These are phyloP conservation scores for Sorghum bicolor DNA, from an alignment of 176 grass and related monocot genomes.

Conservation along the genomic window DNA sequence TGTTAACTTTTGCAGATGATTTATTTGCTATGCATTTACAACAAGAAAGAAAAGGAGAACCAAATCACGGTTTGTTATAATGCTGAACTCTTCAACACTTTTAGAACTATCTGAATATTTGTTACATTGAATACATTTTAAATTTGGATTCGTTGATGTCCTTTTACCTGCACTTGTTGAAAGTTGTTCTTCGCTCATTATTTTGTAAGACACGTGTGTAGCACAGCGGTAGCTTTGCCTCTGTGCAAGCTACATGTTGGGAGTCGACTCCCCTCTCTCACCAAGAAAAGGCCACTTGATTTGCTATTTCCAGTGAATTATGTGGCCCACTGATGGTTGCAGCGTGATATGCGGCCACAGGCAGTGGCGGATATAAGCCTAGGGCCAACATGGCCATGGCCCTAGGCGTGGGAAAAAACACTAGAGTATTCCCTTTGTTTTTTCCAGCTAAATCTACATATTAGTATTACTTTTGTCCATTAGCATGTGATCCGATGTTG, in stretches of 20 bases:
- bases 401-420: no score
- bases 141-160: slow-evolving; percentile 2
- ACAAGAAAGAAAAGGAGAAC: slow-evolving; percentile 89
- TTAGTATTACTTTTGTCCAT: no score
- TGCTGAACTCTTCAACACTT: background rate
- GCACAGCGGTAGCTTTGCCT: background rate
- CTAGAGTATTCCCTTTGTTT: no score
- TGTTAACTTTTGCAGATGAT: slow-evolving; percentile 63
- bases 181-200: background rate
- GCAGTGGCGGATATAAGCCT: no score
- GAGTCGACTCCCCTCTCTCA: background rate
- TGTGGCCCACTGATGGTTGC: background rate
- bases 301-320: background rate
- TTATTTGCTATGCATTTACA: slow-evolving; percentile 92
- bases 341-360: background rate
- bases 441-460: no score
- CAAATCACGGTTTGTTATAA: slow-evolving; percentile 68
- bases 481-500: no score
- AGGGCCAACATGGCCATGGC: no score
- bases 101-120: background rate
- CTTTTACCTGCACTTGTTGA: slow-evolving; percentile 3
- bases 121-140: background rate
- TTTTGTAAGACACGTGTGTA: background rate
- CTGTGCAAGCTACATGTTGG: background rate
- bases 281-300: background rate